phyloP scores from a whole-genome alignment of 192 early-diverging fungal genomes.

The Backusella mclennaniae region DNA sequence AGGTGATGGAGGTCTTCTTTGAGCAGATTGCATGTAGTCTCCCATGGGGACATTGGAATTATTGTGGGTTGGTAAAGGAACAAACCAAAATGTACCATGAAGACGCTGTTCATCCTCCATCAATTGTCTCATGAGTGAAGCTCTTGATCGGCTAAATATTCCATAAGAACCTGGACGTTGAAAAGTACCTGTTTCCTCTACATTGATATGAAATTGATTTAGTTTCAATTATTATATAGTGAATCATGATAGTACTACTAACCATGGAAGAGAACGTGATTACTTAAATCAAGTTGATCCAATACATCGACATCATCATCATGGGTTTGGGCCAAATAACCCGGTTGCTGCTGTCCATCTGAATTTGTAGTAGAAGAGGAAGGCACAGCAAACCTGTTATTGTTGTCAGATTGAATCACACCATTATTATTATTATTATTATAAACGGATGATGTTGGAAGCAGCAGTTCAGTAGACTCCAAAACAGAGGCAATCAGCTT shows the following conservation, averaged over 20 bases:
- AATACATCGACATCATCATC: neutral
- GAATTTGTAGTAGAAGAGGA: neutral
- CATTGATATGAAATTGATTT: neutral
- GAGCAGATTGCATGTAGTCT: neutral
- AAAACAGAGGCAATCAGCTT: slow-evolving; percentile 17
- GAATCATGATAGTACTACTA: neutral
- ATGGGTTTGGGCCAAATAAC: neutral
- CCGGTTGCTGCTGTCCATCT: neutral
- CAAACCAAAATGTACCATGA: slow-evolving; percentile 4
- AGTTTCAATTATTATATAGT: neutral
- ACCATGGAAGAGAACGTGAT: neutral
- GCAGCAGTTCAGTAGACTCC: slow-evolving; percentile 11
- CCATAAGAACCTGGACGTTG: neutral
- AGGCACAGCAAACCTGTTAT: neutral
- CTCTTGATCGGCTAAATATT: neutral
- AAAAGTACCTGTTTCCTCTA: neutral
- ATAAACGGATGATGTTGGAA: neutral
- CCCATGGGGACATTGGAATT: neutral
- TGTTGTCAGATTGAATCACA: neutral
- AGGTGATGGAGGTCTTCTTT: neutral
- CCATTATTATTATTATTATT: neutral
- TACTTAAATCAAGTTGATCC: neutral
- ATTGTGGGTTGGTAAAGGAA: neutral
- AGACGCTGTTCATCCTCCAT: neutral
- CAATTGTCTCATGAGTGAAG: neutral